phyloP scores from a whole-genome alignment of 345 rosid species.

The rapeseed (Brassica napus) region Da-Ae NC_063438.1:27067001-27067500 shows the following conservation, averaged over 20 bases:
- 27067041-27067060: neutral
- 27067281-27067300: slow-evolving; percentile 3
- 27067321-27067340: slow-evolving; percentile 17
- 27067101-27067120: slow-evolving; percentile 90
- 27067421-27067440: slow-evolving; percentile 97
- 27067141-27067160: slow-evolving; percentile 99
- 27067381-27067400: slow-evolving; percentile 83
- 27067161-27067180: slow-evolving; percentile 65
- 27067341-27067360: slow-evolving; percentile 95
- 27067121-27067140: slow-evolving; percentile 97
- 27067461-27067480: slow-evolving; percentile 13
- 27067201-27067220: neutral
- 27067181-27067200: slow-evolving; percentile 1
- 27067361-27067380: slow-evolving; percentile 82
- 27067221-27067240: slow-evolving; percentile 3
- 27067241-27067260: neutral
- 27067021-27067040: neutral
- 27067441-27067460: slow-evolving; percentile 99
- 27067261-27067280: neutral
- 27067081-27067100: slow-evolving; percentile 97
- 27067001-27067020: neutral
- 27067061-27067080: slow-evolving; percentile 78
- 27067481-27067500: neutral
- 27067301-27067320: neutral
- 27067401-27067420: slow-evolving; percentile 97